Percentiles rank a stretch among this genome's conserved stretches.
These are phyloP conservation scores for Ustilago tritici DNA, from an alignment of 1,284 basidiomycete genomes.

Conservation along the genomic window DNA sequence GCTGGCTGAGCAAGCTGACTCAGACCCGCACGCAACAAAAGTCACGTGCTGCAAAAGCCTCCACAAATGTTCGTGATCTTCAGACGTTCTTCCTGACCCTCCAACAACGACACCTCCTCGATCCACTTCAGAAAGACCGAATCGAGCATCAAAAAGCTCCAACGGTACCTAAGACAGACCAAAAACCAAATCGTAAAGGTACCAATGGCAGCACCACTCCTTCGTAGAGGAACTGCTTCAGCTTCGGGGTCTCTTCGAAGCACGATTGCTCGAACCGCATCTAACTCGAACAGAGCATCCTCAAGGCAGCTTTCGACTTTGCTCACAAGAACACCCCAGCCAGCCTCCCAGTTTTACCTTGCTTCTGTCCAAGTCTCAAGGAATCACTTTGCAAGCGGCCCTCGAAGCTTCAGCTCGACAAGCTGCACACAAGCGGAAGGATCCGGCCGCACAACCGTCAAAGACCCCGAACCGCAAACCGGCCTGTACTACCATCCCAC, in stretches of 20 bases:
- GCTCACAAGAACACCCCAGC: too few relatives aligned
- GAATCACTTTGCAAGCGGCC: not conserved
- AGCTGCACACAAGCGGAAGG: not conserved
- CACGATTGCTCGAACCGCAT: not conserved
- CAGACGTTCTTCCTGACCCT: not conserved
- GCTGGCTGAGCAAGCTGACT: too few relatives aligned
- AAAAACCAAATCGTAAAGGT: not conserved
- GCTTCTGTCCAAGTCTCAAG: not conserved
- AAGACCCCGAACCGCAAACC: constrained; percentile 48
- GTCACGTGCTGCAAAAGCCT: constrained; percentile 14
- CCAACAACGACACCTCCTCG: not conserved
- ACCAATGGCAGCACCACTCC: not conserved
- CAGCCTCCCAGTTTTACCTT: not conserved
- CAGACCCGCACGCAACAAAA: too few relatives aligned
- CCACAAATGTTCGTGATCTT: constrained; percentile 10
- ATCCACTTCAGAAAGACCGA: not conserved
- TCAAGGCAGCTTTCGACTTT: not conserved
- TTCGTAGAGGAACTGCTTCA: not conserved
- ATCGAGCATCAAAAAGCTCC: not conserved
- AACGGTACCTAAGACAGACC: not conserved
- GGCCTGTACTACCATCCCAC: constrained; percentile 60
- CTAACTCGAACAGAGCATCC: not conserved
- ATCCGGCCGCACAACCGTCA: constrained; percentile 33
- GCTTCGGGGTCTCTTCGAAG: not conserved
- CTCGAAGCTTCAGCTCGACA: constrained; percentile 12